Conservation (phyloP, 2,329 filamentous ascomycete genomes). For the Alternaria sp. region DNA sequence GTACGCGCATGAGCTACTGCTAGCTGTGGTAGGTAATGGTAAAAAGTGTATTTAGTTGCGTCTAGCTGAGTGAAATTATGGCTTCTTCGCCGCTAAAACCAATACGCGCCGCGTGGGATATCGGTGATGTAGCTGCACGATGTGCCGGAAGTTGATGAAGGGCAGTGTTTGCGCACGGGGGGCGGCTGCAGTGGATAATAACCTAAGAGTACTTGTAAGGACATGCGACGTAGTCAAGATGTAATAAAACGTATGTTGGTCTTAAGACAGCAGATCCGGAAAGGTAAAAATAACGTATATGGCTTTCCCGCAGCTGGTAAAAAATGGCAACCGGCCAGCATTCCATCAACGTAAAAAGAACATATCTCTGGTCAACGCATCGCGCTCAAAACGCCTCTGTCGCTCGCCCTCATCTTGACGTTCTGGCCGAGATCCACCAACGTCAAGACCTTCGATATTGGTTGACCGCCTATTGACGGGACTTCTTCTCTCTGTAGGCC, state of each 20-base stretch:
- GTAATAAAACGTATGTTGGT: constrained; percentile 2
- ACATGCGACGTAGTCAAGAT: not conserved
- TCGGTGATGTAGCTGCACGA: too few relatives aligned
- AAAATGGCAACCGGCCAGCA: not conserved
- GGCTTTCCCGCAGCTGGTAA: not conserved
- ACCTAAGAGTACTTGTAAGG: not conserved
- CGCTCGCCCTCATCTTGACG: not conserved
- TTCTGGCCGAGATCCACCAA: not conserved
- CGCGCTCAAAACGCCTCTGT: not conserved
- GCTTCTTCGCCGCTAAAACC: too few relatives aligned
- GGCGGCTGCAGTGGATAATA: not conserved
- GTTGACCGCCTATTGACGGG: not conserved
- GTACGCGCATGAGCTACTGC: too few relatives aligned
- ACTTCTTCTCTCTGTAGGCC: not conserved
- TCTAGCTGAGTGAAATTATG: too few relatives aligned
- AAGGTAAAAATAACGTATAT: not conserved
- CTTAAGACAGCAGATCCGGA: not conserved
- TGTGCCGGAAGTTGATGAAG: too few relatives aligned
- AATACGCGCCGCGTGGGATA: too few relatives aligned
- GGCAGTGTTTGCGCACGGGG: too few relatives aligned
- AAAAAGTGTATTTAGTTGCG: too few relatives aligned
- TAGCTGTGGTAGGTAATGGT: too few relatives aligned
- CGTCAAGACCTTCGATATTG: not conserved
- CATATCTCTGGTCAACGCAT: constrained; percentile 5
- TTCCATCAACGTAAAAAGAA: constrained; percentile 2